Evolutionary conservation across 257 asterid species (phyloP), one percentile per base, ranked within the genome.

Genomic region (Marsdenia floribunda): DNA sequence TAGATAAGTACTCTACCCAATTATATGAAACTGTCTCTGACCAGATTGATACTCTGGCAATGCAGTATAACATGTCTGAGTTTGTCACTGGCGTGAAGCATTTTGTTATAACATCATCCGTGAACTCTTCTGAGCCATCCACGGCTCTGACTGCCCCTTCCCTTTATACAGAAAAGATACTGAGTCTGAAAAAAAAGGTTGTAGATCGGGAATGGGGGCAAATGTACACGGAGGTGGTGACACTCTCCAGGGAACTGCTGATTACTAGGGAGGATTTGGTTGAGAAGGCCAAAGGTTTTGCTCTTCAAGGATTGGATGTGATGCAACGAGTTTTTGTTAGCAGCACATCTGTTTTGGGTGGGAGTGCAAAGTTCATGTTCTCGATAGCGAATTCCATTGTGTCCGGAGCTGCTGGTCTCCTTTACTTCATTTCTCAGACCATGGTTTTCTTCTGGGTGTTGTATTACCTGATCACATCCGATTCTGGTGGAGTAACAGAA

Each of bases 401-500:
- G 26, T 95, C 97, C 0, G 99, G 99, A 26, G 99, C 99, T 10
- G 97, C 96, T 0, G 99, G 90, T 38, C 55, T 95, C 21, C 78
- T 95, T 73, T 85, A 92, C 68, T 95, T 95, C 26, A 65, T 92
- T 6, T 95, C 99, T 0, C 98, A 95, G 44, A 77, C 83, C 1
- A 89, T 95, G 97, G 90, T 95, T 63, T 95, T 95, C 87, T 84
- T 92, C 63, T 95, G 96, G 96, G 96, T 92, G 58, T 80, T 95
- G 80, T 92, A 89, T 65, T 95, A 84, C 75, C 85, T 95, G n/a
- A 92, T 95, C 75, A 95, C 98, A 26, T 88, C 99, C 0, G 99
- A 90, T 61, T 90, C 98, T 0, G 99, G 99, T 67, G 99, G 97
- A 3, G 99, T 89, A n/a, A 92, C 99, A 1, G 98, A 95, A 58